Evolutionary conservation across 805 yeast species (phyloP), one percentile per base, ranked within the genome.

Genomic region (Tetrapisispora namnaoensis): DNA sequence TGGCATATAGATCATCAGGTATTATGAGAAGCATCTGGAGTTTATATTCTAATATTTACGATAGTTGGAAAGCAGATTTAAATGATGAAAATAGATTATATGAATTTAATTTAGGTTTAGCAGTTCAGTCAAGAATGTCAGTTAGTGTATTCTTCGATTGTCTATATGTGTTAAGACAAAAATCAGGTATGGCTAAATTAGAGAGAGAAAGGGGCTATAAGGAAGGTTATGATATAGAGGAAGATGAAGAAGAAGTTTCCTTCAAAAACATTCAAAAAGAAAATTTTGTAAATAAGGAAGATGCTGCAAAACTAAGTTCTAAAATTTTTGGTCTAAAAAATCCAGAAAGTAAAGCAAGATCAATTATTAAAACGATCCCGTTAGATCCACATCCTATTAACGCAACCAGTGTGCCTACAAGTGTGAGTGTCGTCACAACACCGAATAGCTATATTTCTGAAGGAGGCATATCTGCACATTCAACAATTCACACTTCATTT

Each of bases 1-100:
- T 93, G 74, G 87, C 97, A 0, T 87, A 86, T 63, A 76, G 98
- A 55, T 86, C 95, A 0, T 82, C 95, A 42, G 96, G 96, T 9
- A 88, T 93, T 51, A 87, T 93, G 93, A 78, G 85, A 59, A 89
- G 89, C 60, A 82, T 89, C 72, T 91, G 99, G 99, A 86, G 84
- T 51, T 72, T 89, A 51, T 86, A 86, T 65, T 77, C 83, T 45
- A 75, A 83, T 4, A 69, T 89, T 55, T 78, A 80, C 53, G 82
- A 78, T 39, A 78, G 76, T 52, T 65, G 68, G 68, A 66, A 66
- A 59, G 35, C 65, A 65, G 44, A 42, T 8, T 17, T 42, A n/a
- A 28, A 42, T 4, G 17, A 30, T 11, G 51, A 54, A 11, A 49
- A 50, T 24, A 20, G 10, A 16, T 45, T 48, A 2, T 42, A 49